phyloP scores from a whole-genome alignment of 108 stramenopile species.

The Cyclotella sp. region DNA sequence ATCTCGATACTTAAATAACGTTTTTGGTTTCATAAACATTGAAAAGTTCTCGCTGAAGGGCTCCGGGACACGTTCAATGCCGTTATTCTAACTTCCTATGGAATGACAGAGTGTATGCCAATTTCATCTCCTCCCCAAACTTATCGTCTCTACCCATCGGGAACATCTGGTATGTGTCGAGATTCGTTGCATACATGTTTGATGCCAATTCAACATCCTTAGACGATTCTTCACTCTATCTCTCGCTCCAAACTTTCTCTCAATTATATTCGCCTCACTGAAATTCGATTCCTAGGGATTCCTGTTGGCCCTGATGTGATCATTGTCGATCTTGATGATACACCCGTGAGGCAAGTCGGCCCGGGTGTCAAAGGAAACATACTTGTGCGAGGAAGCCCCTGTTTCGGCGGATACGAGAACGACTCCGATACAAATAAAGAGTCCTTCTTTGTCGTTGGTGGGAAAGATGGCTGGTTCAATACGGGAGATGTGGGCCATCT shows the following conservation, averaged over 20 bases:
- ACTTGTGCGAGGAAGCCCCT: conserved; percentile 52
- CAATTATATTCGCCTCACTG: too few species aligned
- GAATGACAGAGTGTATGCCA: conserved; percentile 86
- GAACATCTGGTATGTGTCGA: conserved; percentile 40
- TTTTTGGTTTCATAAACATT: background rate
- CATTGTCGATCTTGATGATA: background rate
- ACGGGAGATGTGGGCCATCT: conserved; percentile 83
- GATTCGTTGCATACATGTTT: too few species aligned
- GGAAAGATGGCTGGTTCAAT: conserved; percentile 74
- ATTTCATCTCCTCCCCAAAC: conserved; percentile 64
- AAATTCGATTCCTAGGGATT: background rate
- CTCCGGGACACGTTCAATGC: conserved; percentile 43
- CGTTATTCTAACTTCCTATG: conserved; percentile 64
- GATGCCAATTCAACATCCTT: too few species aligned
- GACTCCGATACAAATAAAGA: conserved; percentile 1
- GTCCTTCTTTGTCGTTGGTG: conserved; percentile 33
- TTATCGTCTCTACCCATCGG: conserved; percentile 62
- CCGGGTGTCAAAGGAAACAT: conserved; percentile 48
- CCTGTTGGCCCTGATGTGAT: conserved; percentile 12
- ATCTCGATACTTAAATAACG: too few species aligned
- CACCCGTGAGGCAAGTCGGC: background rate
- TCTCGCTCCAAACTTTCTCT: too few species aligned
- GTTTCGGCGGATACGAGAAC: conserved; percentile 53
- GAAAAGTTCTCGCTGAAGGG: conserved; percentile 42
- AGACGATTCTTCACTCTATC: too few species aligned